phyloP scores from a whole-genome alignment of 352 stramenopile species.

The Hyaloperonospora arabidopsidis region DNA sequence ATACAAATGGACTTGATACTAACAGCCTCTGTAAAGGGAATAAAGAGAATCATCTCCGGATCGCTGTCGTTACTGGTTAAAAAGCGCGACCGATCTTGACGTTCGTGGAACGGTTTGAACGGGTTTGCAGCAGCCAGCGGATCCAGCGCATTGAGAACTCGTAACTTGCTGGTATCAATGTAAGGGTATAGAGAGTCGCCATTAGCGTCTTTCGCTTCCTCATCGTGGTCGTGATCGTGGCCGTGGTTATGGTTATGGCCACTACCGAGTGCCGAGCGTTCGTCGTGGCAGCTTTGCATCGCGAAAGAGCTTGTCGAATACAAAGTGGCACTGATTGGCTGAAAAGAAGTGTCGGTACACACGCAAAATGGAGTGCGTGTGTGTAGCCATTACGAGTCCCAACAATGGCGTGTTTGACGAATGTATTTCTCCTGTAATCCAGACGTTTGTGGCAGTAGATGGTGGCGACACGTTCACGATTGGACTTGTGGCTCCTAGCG shows the following conservation, averaged over 20 bases:
- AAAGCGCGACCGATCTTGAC: slow-evolving; percentile 53
- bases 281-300: slow-evolving; percentile 63
- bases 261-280: slow-evolving; percentile 39
- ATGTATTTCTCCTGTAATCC: slow-evolving; percentile 12
- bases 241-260: slow-evolving; percentile 40
- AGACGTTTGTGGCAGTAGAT: slow-evolving; percentile 21
- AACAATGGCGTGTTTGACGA: slow-evolving; percentile 32
- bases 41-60: slow-evolving; percentile 77
- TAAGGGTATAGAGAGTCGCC: slow-evolving; percentile 77
- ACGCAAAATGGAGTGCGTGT: slow-evolving; percentile 25
- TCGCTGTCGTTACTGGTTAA: slow-evolving; percentile 76
- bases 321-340: slow-evolving; percentile 15
- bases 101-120: slow-evolving; percentile 79
- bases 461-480: slow-evolving; percentile 59
- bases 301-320: slow-evolving; percentile 11
- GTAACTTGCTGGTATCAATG: slow-evolving; percentile 84
- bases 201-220: slow-evolving; percentile 60
- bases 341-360: slow-evolving; percentile 4
- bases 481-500: slow-evolving; percentile 20
- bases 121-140: slow-evolving; percentile 50
- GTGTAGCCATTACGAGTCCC: slow-evolving; percentile 5
- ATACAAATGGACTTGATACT: slow-evolving; percentile 87
- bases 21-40: slow-evolving; percentile 82
- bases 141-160: slow-evolving; percentile 68
- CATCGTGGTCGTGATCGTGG: slow-evolving; percentile 48